phyloP scores from a whole-genome alignment of 768 basidiomycete species.

The Mycena latifolia region DNA sequence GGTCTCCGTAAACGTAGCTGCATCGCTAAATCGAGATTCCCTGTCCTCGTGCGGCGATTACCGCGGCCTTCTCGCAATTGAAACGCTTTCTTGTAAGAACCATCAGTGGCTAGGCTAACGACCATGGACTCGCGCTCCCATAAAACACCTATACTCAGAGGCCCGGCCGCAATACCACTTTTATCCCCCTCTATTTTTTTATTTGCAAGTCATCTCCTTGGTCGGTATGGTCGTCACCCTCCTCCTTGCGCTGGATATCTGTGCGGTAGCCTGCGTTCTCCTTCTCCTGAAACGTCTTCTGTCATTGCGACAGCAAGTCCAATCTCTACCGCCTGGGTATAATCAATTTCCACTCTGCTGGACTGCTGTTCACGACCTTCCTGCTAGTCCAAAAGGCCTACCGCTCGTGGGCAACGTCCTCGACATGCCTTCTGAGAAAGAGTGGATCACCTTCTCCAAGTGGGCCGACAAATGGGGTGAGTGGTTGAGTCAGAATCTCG shows the following conservation, averaged over 20 bases:
- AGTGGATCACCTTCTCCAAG: conserved; percentile 65
- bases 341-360: background rate
- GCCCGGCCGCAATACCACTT: conserved; percentile 6
- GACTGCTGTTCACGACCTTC: conserved; percentile 46
- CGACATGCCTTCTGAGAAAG: conserved; percentile 62
- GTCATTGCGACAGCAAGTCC: conserved; percentile 32
- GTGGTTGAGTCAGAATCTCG: conserved; percentile 15
- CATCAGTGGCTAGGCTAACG: conserved; percentile 23
- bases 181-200: conserved; percentile 18
- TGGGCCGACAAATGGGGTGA: conserved; percentile 68
- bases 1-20: conserved; percentile 9
- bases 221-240: conserved; percentile 42
- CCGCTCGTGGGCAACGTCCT: conserved; percentile 67
- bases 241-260: conserved; percentile 46
- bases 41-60: conserved; percentile 30
- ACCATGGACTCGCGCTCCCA: conserved; percentile 26
- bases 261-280: conserved; percentile 48
- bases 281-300: conserved; percentile 50
- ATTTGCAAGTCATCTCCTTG: conserved; percentile 6
- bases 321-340: conserved; percentile 32
- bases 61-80: conserved; percentile 23
- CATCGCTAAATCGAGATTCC: conserved; percentile 26
- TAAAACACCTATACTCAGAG: conserved; percentile 23
- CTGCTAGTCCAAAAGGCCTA: conserved; percentile 66
- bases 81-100: conserved; percentile 28